Evolutionary conservation across 371 early-diverging fungal genomes (phyloP), one percentile per base, ranked within the genome.

Genomic region (Mucor sp.): DNA sequence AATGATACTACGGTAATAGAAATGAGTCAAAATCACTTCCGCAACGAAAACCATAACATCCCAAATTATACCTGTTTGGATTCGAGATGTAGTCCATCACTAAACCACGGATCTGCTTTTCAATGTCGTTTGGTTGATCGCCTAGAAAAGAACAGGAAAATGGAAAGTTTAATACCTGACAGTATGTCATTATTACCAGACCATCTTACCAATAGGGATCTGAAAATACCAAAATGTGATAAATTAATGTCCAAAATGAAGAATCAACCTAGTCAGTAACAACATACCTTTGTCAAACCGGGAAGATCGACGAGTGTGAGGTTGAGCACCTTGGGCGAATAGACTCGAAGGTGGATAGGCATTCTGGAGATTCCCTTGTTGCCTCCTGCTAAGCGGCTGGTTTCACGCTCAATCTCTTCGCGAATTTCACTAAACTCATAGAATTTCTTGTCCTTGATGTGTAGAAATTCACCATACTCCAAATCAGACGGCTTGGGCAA

Each of bases 291-390:
- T 65, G 95, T 93, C 58, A 98, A 78, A 19, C 98, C 98, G 7
- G 98, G 98, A 59, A 98, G 80, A 83, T 98, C 98, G 21, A 97
- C 94, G 28, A 98, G 79, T 7, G 97, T 98, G 62, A 98, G 74
- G 58, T 92, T 95, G 39, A 97, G 85, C n/a, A 95, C 95, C 44
- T 92, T 90, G 30, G 91, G 85, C 2, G 93, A 93, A 73, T 86
- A 89, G 48, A 97, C 90, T 74, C 94, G 94, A 59, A 98, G 83
- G 71, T 95, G 92, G 63, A 98, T 97, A 21, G 96, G 97, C 48
- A 87, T 84, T 65, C 89, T 87, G 30, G 92, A 87, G 41, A 95
- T 95, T 19, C 90, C 95, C 74, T 95, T 96, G 82, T 96, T 96
- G 55, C 76, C 81, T 23, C 95, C 95, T 6, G 96, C 91, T 30